Evolutionary conservation across 2,329 filamentous ascomycete species (phyloP).

Genomic region (Xylaria hypoxylon): DNA sequence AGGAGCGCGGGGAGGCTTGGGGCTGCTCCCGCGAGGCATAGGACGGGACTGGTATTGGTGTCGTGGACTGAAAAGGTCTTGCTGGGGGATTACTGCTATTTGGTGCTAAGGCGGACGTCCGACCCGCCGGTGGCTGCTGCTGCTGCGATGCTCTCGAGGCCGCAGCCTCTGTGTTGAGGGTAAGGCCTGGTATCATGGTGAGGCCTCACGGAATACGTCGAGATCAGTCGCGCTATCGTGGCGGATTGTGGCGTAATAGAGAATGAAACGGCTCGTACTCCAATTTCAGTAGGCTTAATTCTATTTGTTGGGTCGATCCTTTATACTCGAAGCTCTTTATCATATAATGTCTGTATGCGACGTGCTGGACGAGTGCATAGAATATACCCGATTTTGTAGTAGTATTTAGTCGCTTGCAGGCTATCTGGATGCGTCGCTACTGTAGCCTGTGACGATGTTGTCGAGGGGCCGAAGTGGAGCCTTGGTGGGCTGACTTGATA

Average conservation of each 20-base stretch:
- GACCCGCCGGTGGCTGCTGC: conserved; percentile 4
- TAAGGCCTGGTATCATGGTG: conserved; percentile 48
- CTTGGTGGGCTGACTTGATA: not conserved
- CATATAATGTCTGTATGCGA: not conserved
- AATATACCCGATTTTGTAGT: not conserved
- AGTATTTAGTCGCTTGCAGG: not conserved
- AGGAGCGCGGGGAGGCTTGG: conserved; percentile 48
- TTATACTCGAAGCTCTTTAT: not conserved
- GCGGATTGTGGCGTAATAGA: not conserved
- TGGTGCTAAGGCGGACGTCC: conserved; percentile 20
- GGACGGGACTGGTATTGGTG: conserved; percentile 40
- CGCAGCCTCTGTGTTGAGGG: conserved; percentile 46
- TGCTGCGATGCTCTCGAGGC: conserved; percentile 25
- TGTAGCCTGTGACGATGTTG: conserved; percentile 18
- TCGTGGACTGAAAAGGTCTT: conserved; percentile 34
- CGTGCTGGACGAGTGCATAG: not conserved
- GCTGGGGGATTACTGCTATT: conserved; percentile 20
- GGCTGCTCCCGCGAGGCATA: conserved; percentile 27
- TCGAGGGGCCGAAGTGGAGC: conserved; percentile 25
- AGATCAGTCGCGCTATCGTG: not conserved
- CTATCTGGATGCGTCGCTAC: not conserved
- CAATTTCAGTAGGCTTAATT: not conserved
- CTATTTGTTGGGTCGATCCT: not conserved
- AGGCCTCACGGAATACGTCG: conserved; percentile 26
- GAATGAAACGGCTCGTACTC: not conserved